A percentile compares a stretch with the other conserved stretches of the same genome.
These are phyloP conservation scores for Citrus mangshanensis DNA, from an alignment of 345 rosid genomes.

Conservation along the genomic window DNA sequence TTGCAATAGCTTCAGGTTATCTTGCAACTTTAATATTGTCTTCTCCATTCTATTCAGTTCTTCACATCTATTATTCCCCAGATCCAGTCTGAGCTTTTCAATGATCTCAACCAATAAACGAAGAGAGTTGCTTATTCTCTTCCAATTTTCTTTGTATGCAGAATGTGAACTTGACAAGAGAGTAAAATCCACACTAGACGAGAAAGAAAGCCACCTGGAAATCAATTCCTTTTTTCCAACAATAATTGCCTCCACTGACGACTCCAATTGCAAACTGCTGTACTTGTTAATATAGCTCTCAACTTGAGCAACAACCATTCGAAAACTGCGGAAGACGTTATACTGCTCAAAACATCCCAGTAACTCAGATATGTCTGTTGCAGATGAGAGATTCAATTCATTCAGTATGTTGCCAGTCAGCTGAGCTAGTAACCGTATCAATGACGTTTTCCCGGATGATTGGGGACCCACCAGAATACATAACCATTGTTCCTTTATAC, in stretches of 20 bases:
- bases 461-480: constrained; percentile 88
- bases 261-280: constrained; percentile 49
- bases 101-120: constrained; percentile 47
- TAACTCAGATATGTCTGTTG: constrained; percentile 90
- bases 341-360: constrained; percentile 98
- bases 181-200: constrained; percentile 39
- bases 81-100: constrained; percentile 41
- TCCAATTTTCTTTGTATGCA: constrained; percentile 22
- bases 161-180: constrained; percentile 36
- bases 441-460: constrained; percentile 91
- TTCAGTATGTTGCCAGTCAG: constrained; percentile 74
- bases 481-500: constrained; percentile 75
- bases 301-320: constrained; percentile 55
- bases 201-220: constrained; percentile 64
- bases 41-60: constrained; percentile 48
- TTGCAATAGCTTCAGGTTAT: constrained; percentile 33
- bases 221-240: constrained; percentile 42
- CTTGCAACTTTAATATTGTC: constrained; percentile 55
- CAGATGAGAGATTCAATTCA: constrained; percentile 83
- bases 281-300: constrained; percentile 61
- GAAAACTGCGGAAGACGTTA: constrained; percentile 69
- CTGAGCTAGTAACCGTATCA: constrained; percentile 73
- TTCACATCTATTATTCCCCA: constrained; percentile 30
- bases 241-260: constrained; percentile 37
- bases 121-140: constrained; percentile 38